Evolutionary conservation across 805 yeast species (phyloP), one percentile per base, ranked within the genome.

Genomic region (Schwanniomyces occidentalis): DNA sequence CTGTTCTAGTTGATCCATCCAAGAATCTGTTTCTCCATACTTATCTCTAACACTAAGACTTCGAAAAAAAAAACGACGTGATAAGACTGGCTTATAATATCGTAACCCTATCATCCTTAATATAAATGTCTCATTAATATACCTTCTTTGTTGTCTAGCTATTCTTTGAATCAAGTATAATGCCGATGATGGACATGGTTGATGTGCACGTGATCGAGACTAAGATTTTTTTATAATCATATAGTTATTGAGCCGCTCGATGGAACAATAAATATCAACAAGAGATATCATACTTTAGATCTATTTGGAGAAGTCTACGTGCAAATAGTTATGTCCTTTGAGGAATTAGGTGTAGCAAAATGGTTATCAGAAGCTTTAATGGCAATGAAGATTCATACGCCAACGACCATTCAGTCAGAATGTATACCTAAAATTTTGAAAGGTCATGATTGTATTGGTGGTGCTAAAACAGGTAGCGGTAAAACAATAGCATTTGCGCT

Each of bases 401-500:
- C 99, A 2, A 86, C 98, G 0, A 77, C 78, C 14, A 91, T 93
- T 65, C 99, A 93, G 57, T 55, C 67, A 6, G 86, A 88, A 4
- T 88, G 96, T 55, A 91, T 93, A 30, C 98, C 98, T 1, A 76
- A 82, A 37, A 85, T 93, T 38, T 56, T 93, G 24, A 71, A 69
- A 26, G 97, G 95, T 6, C 75, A 81, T 47, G 96, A 90, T 58
- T 90, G 96, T 62, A 91, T 93, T 34, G 99, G 99, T 33, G 99
- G 99, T 27, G 99, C 99, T 20, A 85, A 85, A 58, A 93, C 99
- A 0, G 99, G 99, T 62, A 83, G 95, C 12, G 99, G 99, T 75
- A 93, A 93, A 57, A 93, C 99, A 2, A 80, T 93, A 15, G 96
- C 98, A 1, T 93, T 93, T 72, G 98, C 91, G 1, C 95, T 88